Evolutionary conservation across 2,329 filamentous ascomycete genomes (phyloP).

Genomic region (Arthroderma sp.): DNA sequence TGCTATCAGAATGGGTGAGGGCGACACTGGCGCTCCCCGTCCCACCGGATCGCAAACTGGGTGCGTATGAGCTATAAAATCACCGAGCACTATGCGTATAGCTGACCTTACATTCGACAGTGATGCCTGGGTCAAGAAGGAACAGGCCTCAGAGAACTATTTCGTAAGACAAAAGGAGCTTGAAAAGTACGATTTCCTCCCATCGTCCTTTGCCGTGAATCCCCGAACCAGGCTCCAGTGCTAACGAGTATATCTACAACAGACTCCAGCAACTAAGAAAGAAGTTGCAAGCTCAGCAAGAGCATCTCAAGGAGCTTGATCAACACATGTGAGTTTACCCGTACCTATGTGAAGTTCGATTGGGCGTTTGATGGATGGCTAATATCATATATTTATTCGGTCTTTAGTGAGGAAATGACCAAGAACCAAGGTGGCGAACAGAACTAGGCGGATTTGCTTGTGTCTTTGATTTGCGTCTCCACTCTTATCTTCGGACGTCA

Average conservation of each 20-base stretch:
- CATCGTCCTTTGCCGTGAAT: too few relatives aligned
- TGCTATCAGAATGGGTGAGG: slow-evolving; percentile 50
- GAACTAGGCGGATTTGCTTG: too few relatives aligned
- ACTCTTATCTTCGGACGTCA: slow-evolving; percentile 1
- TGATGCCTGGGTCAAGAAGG: slow-evolving; percentile 85
- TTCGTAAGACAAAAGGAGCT: slow-evolving; percentile 79
- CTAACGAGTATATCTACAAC: background rate
- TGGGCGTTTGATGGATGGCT: too few relatives aligned
- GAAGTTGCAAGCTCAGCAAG: slow-evolving; percentile 60
- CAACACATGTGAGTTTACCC: slow-evolving; percentile 60
- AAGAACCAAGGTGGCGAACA: slow-evolving; percentile 56
- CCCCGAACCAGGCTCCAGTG: background rate
- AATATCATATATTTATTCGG: background rate
- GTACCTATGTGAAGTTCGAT: too few relatives aligned
- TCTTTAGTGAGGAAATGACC: slow-evolving; percentile 59
- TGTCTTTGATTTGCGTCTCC: too few relatives aligned
- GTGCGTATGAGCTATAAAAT: slow-evolving; percentile 19
- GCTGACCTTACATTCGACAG: slow-evolving; percentile 33
- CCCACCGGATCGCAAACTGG: slow-evolving; percentile 18
- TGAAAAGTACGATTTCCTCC: slow-evolving; percentile 51
- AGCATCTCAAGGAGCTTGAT: slow-evolving; percentile 72
- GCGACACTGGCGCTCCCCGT: slow-evolving; percentile 49
- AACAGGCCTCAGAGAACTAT: slow-evolving; percentile 72
- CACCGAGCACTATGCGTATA: background rate
- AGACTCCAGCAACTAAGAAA: slow-evolving; percentile 57